Conservation (phyloP, 2,329 filamentous ascomycete species). For the Fusarium dimerum region DNA sequence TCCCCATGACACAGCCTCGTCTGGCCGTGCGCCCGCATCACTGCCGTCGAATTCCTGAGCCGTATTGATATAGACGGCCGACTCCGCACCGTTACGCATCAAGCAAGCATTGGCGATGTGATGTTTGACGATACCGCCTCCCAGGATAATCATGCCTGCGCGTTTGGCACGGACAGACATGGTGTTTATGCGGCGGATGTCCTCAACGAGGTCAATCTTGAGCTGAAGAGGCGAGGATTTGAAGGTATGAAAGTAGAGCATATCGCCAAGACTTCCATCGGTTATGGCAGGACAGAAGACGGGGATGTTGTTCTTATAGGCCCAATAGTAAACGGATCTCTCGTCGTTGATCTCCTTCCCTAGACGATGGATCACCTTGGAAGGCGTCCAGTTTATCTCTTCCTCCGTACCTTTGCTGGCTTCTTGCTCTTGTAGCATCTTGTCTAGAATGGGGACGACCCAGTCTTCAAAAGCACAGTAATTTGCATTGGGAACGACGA, state of each 20-base stretch:
- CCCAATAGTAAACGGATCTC: conserved; percentile 94
- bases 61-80: conserved; percentile 96
- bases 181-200: conserved; percentile 91
- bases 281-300: conserved; percentile 96
- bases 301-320: conserved; percentile 93
- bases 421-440: conserved; percentile 92
- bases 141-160: conserved; percentile 92
- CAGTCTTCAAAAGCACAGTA: conserved; percentile 97
- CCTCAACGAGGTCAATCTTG: conserved; percentile 87
- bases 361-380: conserved; percentile 84
- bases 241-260: conserved; percentile 99
- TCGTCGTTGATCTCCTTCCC: conserved; percentile 95
- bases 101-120: conserved; percentile 97
- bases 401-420: conserved; percentile 68
- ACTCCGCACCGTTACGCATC: conserved; percentile 97
- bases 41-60: conserved; percentile 97
- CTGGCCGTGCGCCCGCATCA: conserved; percentile 90
- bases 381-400: conserved; percentile 87
- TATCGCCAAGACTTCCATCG: conserved; percentile 92
- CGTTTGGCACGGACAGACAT: conserved; percentile 84
- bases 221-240: conserved; percentile 81
- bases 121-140: conserved; percentile 94
- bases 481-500: conserved; percentile 94
- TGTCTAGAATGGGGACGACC: conserved; percentile 93
- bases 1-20: conserved; percentile 97